Evolutionary conservation across 768 basidiomycete species (phyloP), one percentile per base, ranked within the genome.

Genomic region (Crepidotus variabilis): DNA sequence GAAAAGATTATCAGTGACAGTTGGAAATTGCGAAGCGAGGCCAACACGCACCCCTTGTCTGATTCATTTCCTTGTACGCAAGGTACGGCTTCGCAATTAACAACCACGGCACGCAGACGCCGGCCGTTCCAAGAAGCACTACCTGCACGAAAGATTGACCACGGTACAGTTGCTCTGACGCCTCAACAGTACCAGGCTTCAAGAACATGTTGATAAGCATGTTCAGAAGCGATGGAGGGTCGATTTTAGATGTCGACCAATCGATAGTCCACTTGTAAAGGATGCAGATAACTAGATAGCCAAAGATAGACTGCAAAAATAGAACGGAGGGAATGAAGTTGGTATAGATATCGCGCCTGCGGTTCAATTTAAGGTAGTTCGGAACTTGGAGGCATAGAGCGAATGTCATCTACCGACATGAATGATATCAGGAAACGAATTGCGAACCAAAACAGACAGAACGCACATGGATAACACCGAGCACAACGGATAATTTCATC

Each of bases 401-500:
- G 69, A 98, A 99, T 16, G 96, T 94, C 97, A 99, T 99, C 96
- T 99, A 64, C 20, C 47, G 56, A 57, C 57, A 23, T 33, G 55
- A 55, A 35, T 43, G 54, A 63, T 49, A 60, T 49, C 32, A 20
- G 50, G n/a, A 24, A 21, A 35, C 46, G 28, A 39, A 18, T 45
- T 53, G 52, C 28, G 28, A 4, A 45, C 43, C 43, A 34, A 47
- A 21, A 33, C 59, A 36, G 60, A 20, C 18, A 54, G 16, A 49
- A 74, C 86, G 63, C 75, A 98, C 96, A 71, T 99, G 96, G 57
- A 90, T 90, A 61, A 99, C 95, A 70, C 97, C 97, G 52, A 99
- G 72, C 34, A 98, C 84, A 66, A 99, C 87, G 20, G 93, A 91
- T 93, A 98, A 94, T 78, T 99, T 98, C 97, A 99, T 99, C 86